These are phyloP conservation scores for Mycena citricolor DNA, from an alignment of 1,284 basidiomycete genomes.

Conservation along the genomic window DNA sequence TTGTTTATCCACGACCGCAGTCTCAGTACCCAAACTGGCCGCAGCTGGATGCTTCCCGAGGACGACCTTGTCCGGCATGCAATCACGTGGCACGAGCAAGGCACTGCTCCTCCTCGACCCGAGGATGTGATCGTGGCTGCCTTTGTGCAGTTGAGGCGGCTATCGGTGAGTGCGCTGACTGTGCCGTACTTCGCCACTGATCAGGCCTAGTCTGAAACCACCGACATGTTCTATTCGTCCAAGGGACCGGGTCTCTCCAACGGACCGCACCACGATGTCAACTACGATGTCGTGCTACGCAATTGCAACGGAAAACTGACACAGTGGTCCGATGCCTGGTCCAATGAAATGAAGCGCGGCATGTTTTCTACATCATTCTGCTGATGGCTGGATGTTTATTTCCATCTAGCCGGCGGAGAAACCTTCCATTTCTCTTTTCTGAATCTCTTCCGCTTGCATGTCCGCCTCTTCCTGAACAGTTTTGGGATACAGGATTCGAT, in stretches of 20 bases:
- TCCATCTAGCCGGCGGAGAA: constrained; percentile 54
- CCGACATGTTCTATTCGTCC: constrained; percentile 67
- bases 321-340: constrained; percentile 69
- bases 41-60: constrained; percentile 83
- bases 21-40: constrained; percentile 78
- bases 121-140: constrained; percentile 78
- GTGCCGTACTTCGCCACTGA: constrained; percentile 3
- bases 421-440: constrained; percentile 73
- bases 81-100: constrained; percentile 66
- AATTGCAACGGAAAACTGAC: constrained; percentile 70
- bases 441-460: constrained; percentile 71
- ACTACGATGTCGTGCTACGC: constrained; percentile 66
- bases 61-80: constrained; percentile 71
- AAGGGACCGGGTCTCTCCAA: constrained; percentile 43
- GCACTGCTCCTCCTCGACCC: constrained; percentile 54
- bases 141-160: constrained; percentile 71
- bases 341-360: constrained; percentile 70
- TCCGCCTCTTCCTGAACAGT: constrained; percentile 77
- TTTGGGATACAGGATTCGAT: constrained; percentile 70
- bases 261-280: constrained; percentile 55
- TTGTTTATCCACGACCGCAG: constrained; percentile 82
- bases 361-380: constrained; percentile 5
- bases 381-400: constrained; percentile 17
- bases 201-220: constrained; percentile 62
- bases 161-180: constrained; percentile 53